Evolutionary conservation across 352 stramenopile species (phyloP).

Genomic region (Albugo laibachii): DNA sequence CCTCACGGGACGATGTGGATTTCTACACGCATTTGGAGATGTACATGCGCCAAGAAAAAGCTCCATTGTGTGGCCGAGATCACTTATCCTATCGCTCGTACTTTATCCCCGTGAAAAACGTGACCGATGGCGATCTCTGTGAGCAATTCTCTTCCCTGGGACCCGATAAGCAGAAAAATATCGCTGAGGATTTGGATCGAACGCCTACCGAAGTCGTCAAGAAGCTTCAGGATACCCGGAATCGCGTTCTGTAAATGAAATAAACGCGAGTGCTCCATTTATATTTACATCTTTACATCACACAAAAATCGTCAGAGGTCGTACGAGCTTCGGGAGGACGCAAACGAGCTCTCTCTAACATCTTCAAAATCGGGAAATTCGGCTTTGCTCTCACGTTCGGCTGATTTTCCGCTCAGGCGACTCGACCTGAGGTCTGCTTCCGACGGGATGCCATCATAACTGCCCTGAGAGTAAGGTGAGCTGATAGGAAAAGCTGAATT

Average conservation of each 20-base stretch:
- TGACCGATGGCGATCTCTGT: slow-evolving; percentile 97
- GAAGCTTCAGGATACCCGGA: slow-evolving; percentile 97
- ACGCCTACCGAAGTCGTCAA: slow-evolving; percentile 95
- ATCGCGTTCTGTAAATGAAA: slow-evolving; percentile 82
- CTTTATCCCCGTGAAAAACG: slow-evolving; percentile 96
- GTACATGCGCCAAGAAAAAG: slow-evolving; percentile 81
- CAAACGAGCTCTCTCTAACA: too few relatives aligned
- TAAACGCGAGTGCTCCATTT: background rate
- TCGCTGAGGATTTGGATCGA: slow-evolving; percentile 90
- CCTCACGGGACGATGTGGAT: slow-evolving; percentile 91
- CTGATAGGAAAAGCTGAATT: too few relatives aligned
- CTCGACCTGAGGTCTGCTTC: too few relatives aligned
- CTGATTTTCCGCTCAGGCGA: too few relatives aligned
- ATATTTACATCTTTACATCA: too few relatives aligned
- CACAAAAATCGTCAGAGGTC: too few relatives aligned
- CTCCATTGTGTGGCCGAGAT: slow-evolving; percentile 89
- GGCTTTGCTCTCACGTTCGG: too few relatives aligned
- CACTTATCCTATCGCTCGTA: slow-evolving; percentile 95
- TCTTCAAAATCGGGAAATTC: too few relatives aligned
- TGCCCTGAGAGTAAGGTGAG: too few relatives aligned
- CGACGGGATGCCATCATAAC: too few relatives aligned
- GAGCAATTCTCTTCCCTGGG: slow-evolving; percentile 88
- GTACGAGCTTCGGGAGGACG: too few relatives aligned
- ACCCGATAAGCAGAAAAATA: slow-evolving; percentile 87
- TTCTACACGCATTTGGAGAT: slow-evolving; percentile 98